Conservation (phyloP, 768 basidiomycete species). For the Serpula lacrymans region DNA sequence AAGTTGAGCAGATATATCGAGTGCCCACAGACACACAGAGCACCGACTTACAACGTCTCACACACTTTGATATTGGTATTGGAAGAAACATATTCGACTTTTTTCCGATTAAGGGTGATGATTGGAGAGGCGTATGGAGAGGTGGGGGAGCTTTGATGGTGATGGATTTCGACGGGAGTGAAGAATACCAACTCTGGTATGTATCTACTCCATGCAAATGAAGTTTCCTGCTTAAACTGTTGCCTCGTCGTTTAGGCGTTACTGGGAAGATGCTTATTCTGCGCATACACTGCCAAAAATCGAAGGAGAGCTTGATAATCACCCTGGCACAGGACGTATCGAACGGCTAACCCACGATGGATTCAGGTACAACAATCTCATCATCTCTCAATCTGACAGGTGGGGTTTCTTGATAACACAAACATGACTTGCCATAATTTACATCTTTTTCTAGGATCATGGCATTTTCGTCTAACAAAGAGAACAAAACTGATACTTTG, state of each 20-base stretch:
- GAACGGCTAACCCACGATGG: slow-evolving; percentile 40
- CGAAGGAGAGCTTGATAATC: slow-evolving; percentile 35
- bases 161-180: slow-evolving; percentile 40
- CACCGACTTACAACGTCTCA: slow-evolving; percentile 31
- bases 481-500: slow-evolving; percentile 35
- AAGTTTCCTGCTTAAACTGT: not conserved
- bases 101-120: slow-evolving; percentile 32
- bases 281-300: slow-evolving; percentile 28
- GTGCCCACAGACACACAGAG: slow-evolving; percentile 25
- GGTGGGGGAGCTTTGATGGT: slow-evolving; percentile 33
- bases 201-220: slow-evolving; percentile 3
- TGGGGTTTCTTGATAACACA: too few species aligned
- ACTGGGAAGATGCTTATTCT: slow-evolving; percentile 36
- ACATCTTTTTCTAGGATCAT: slow-evolving; percentile 25
- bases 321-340: slow-evolving; percentile 36
- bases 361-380: slow-evolving; percentile 26
- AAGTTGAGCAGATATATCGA: slow-evolving; percentile 35
- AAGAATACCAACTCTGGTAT: slow-evolving; percentile 40
- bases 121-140: slow-evolving; percentile 37
- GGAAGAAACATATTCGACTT: slow-evolving; percentile 34
- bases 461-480: slow-evolving; percentile 39
- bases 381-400: slow-evolving; percentile 36
- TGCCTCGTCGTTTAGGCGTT: slow-evolving; percentile 26
- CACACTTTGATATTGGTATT: slow-evolving; percentile 36
- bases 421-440: too few species aligned